Conservation (phyloP, 768 basidiomycete genomes). For the Suillus plorans region DNA sequence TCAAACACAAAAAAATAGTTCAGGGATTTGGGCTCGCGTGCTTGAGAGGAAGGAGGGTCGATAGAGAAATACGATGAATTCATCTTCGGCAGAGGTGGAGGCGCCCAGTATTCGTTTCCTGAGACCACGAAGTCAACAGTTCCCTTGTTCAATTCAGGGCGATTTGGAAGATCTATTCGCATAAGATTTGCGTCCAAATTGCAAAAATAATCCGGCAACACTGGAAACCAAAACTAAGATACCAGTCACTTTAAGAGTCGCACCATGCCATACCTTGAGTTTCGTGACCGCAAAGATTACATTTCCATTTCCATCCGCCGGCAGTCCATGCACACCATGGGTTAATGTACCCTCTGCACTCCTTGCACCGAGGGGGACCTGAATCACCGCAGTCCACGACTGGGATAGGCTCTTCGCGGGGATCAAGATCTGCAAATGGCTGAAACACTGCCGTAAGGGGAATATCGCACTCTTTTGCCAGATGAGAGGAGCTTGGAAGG, state of each 20-base stretch:
- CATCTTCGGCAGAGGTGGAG: conserved; percentile 57
- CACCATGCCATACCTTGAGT: conserved; percentile 62
- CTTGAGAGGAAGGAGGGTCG: conserved; percentile 45
- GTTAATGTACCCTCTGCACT: conserved; percentile 90
- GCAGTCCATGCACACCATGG: conserved; percentile 88
- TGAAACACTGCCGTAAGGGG: conserved; percentile 86
- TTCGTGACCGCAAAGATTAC: conserved; percentile 84
- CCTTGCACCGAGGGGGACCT: conserved; percentile 82
- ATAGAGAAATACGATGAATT: conserved; percentile 52
- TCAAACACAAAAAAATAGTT: conserved; percentile 88
- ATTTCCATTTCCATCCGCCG: conserved; percentile 85
- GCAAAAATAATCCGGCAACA: conserved; percentile 79
- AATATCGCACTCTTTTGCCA: conserved; percentile 79
- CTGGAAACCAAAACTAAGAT: conserved; percentile 37
- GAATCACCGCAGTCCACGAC: conserved; percentile 65
- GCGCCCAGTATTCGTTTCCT: conserved; percentile 79
- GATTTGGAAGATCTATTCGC: conserved; percentile 75
- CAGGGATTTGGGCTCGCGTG: conserved; percentile 61
- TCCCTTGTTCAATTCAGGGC: conserved; percentile 87
- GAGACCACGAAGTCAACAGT: conserved; percentile 89
- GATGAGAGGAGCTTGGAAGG: conserved; percentile 75
- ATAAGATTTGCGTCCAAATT: conserved; percentile 76
- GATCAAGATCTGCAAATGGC: conserved; percentile 83
- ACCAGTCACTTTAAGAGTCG: background rate
- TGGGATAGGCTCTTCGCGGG: conserved; percentile 78